These are phyloP conservation scores for Diaporthe vexans DNA, from an alignment of 2,329 filamentous ascomycete genomes.

Conservation along the genomic window DNA sequence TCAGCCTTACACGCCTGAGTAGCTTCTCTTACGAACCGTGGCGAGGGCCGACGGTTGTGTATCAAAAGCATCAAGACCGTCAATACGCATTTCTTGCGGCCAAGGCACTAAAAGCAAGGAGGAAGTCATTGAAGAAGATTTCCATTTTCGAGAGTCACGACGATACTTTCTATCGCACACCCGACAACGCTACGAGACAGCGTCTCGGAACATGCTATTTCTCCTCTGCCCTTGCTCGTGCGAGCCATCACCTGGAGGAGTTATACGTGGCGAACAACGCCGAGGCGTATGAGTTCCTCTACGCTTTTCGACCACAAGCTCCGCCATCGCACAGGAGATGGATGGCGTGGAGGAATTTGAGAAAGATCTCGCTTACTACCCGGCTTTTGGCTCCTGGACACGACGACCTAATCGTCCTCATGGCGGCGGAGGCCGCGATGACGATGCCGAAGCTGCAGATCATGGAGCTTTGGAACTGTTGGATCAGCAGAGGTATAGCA, in stretches of 20 bases:
- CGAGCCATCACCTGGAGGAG: constrained; percentile 20
- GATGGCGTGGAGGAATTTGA: constrained; percentile 16
- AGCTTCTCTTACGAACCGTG: not conserved
- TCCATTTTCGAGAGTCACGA: constrained; percentile 8
- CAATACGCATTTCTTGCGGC: not conserved
- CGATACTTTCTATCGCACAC: not conserved
- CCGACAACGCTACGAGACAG: no score
- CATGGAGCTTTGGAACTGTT: constrained; percentile 12
- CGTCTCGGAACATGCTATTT: not conserved
- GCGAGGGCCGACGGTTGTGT: not conserved
- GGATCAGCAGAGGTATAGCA: not conserved
- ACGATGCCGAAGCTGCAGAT: not conserved
- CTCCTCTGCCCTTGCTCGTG: not conserved
- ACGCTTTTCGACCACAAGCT: not conserved
- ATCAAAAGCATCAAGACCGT: not conserved
- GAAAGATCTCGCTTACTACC: not conserved
- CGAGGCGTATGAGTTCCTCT: constrained; percentile 3
- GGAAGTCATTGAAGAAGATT: not conserved
- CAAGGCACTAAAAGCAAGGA: not conserved
- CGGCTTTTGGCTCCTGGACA: not conserved
- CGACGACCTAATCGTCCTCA: not conserved
- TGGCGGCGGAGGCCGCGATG: not conserved
- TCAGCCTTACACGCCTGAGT: not conserved
- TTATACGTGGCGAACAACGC: not conserved
- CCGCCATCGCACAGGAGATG: not conserved